Percentiles rank a stretch among this genome's conserved stretches.
These are phyloP conservation scores for Monilinia polystroma DNA, from an alignment of 2,329 filamentous ascomycete genomes.

Conservation along the genomic window DNA sequence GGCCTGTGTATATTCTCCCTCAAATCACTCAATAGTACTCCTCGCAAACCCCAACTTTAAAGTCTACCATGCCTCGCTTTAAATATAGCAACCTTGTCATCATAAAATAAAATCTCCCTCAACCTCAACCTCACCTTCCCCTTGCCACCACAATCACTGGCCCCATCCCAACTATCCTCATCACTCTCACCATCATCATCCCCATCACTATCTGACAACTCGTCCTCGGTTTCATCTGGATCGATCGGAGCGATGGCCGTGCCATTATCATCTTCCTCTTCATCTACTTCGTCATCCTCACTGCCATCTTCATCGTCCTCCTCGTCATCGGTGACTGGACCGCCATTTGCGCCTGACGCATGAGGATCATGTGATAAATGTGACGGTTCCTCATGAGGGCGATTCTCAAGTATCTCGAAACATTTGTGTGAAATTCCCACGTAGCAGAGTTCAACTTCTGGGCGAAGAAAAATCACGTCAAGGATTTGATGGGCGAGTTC, in stretches of 20 bases:
- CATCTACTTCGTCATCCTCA: slow-evolving; percentile 48
- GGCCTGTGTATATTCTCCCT: slow-evolving; percentile 23
- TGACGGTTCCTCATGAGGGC: slow-evolving; percentile 46
- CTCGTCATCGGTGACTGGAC: slow-evolving; percentile 45
- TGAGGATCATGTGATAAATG: slow-evolving; percentile 33
- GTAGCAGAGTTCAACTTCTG: slow-evolving; percentile 75
- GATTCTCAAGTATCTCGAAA: slow-evolving; percentile 74
- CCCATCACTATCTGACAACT: slow-evolving; percentile 44
- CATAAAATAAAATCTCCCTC: slow-evolving; percentile 79
- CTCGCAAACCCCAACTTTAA: slow-evolving; percentile 20
- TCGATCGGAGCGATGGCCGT: slow-evolving; percentile 39
- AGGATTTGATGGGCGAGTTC: slow-evolving; percentile 76
- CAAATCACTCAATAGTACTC: not conserved
- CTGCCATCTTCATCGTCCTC: slow-evolving; percentile 48
- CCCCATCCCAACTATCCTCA: slow-evolving; percentile 52
- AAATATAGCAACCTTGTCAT: slow-evolving; percentile 80
- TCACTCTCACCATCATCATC: slow-evolving; percentile 41
- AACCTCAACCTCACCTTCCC: slow-evolving; percentile 56
- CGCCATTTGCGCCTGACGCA: slow-evolving; percentile 40
- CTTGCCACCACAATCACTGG: slow-evolving; percentile 45
- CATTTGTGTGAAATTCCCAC: slow-evolving; percentile 75
- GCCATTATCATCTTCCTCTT: slow-evolving; percentile 43
- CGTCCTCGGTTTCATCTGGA: slow-evolving; percentile 42
- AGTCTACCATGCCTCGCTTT: slow-evolving; percentile 56
- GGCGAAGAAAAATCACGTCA: slow-evolving; percentile 73